phyloP scores from a whole-genome alignment of 2,329 filamentous ascomycete species.

The Zymoseptoria ardabiliae region DNA sequence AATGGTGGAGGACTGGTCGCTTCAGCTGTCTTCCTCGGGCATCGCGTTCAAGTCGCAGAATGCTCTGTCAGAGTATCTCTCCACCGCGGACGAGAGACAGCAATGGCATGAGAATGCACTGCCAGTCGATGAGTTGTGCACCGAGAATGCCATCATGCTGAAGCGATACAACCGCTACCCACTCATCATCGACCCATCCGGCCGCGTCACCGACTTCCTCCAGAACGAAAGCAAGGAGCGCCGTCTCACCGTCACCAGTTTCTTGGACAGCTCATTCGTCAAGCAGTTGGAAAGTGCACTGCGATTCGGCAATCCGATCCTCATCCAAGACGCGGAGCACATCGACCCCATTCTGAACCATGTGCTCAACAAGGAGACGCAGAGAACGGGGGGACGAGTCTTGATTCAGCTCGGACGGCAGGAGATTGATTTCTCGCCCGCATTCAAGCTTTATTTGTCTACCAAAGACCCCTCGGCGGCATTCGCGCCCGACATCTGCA shows the following conservation, averaged over 20 bases:
- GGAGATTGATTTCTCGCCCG: slow-evolving; percentile 96
- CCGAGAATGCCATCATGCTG: slow-evolving; percentile 94
- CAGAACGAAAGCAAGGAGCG: slow-evolving; percentile 91
- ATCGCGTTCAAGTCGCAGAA: slow-evolving; percentile 90
- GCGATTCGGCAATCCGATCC: slow-evolving; percentile 94
- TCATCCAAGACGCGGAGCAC: slow-evolving; percentile 97
- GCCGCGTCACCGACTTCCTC: slow-evolving; percentile 87
- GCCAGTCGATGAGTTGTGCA: slow-evolving; percentile 94
- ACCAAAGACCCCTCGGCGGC: slow-evolving; percentile 93
- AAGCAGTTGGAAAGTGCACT: slow-evolving; percentile 96
- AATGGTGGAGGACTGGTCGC: slow-evolving; percentile 96
- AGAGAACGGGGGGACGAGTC: slow-evolving; percentile 94
- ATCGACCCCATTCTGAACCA: slow-evolving; percentile 96
- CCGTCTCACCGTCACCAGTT: slow-evolving; percentile 91
- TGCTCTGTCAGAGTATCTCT: slow-evolving; percentile 91
- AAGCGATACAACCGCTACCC: slow-evolving; percentile 98
- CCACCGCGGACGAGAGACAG: slow-evolving; percentile 88
- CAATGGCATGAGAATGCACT: slow-evolving; percentile 91
- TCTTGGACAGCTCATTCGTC: slow-evolving; percentile 94
- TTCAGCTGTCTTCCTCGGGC: slow-evolving; percentile 87
- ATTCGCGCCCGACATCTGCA: slow-evolving; percentile 95
- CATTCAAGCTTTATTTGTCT: slow-evolving; percentile 91
- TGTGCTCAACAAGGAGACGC: slow-evolving; percentile 98
- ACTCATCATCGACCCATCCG: slow-evolving; percentile 95
- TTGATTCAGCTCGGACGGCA: slow-evolving; percentile 97